Base-by-base conservation (phyloP, 139 green algal species). In the Coelastrella sp. region DNA sequence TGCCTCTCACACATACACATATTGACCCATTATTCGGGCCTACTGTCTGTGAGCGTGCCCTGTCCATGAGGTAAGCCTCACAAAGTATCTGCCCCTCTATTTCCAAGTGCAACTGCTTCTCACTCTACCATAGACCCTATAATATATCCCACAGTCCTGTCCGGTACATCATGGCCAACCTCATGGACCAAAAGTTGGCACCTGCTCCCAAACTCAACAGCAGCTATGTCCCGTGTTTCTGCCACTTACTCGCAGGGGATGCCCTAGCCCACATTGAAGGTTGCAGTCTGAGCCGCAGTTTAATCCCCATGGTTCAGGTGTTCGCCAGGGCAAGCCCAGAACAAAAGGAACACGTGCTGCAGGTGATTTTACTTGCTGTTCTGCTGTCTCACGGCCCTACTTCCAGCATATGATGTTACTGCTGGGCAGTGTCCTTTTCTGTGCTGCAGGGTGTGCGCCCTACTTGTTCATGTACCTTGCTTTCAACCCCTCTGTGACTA, bases 321-420 rank as follows among this genome's bases (percentile, higher is more conserved):
- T 99, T 97, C 92, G 97, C 97, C 11, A 93, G 97, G n/a, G 95
- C 97, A 60, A 95, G 94, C 6, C 97, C 98, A 8, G 97, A 99
- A 78, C 98, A 99, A 91, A 99, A 99, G 95, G 98, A 99, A 94
- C 88, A 97, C n/a, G 96, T 99, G 22, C 86, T 99, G n/a, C 84
- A 88, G 84, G 84, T 81, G 49, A 4, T 24, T 4, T 95, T 94
- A n/a, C 74, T 24, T 27, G 70, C 70, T 78, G 70, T 19, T 27
- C 7, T 25, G 11, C 70, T 78, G 70, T 6, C 11, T 78, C 63
- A 72, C 3, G 63, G 5, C 63, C 15, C 12, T 72, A 72, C 3
- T 72, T 5, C 5, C 12, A 72, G 12, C 12, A 5, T 5, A 14
- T 14, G 12, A 1, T 72, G 63, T 5, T 17, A 14, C 12, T 22